phyloP scores from a whole-genome alignment of 495 filamentous ascomycete species.

The Jackrogersella multiformis region DNA sequence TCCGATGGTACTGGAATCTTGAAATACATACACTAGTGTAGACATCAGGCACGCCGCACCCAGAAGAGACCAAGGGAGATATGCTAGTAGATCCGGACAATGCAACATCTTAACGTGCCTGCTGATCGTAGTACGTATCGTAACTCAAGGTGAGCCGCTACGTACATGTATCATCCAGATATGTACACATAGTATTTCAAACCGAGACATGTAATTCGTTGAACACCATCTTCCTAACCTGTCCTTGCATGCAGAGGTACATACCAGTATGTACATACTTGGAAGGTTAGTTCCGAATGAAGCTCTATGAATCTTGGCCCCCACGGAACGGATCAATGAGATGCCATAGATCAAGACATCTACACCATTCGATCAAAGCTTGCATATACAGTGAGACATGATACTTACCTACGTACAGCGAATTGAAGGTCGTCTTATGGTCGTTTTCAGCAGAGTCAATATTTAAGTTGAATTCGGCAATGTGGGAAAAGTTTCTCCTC shows the following conservation, averaged over 20 bases:
- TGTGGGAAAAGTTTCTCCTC: slow-evolving; percentile 29
- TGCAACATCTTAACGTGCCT: slow-evolving; percentile 43
- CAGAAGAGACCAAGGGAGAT: slow-evolving; percentile 30
- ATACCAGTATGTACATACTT: not conserved
- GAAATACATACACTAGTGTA: too few species aligned
- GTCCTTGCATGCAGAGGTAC: slow-evolving; percentile 19
- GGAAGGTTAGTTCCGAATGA: not conserved
- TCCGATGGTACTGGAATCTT: slow-evolving; percentile 29
- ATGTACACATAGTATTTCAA: too few species aligned
- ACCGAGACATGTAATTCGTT: slow-evolving; percentile 25
- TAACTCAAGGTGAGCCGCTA: slow-evolving; percentile 20
- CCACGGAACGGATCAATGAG: slow-evolving; percentile 29
- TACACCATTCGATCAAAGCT: not conserved
- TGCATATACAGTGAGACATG: too few species aligned
- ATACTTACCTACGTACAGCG: too few species aligned
- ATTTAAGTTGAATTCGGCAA: slow-evolving; percentile 32
- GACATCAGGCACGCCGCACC: slow-evolving; percentile 19
- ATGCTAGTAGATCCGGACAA: slow-evolving; percentile 39
- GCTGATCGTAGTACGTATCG: slow-evolving; percentile 37
- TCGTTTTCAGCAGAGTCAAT: slow-evolving; percentile 7
- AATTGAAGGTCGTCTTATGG: too few species aligned
- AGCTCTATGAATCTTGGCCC: slow-evolving; percentile 15
- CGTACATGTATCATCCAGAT: slow-evolving; percentile 17
- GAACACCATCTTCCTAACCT: slow-evolving; percentile 18
- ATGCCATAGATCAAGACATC: not conserved